A percentile compares a stretch with the other conserved stretches of the same genome.
Conservation (phyloP, 768 basidiomycete genomes). For the Lentinula raphanica region DNA sequence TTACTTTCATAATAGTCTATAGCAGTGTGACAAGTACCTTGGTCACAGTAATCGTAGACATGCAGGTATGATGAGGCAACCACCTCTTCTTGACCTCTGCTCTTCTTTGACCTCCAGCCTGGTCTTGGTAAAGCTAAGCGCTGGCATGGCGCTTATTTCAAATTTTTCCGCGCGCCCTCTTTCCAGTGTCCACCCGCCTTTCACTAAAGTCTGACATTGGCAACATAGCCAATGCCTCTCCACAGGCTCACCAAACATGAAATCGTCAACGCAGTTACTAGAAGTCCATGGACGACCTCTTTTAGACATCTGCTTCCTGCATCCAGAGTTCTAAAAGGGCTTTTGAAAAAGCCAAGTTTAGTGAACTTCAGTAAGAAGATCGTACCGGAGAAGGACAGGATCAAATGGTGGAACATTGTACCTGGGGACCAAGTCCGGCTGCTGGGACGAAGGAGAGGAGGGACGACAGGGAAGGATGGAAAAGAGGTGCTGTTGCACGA, state of each 20-base stretch:
- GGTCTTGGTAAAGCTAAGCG: too few relatives aligned
- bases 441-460: conserved; percentile 31
- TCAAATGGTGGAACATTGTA: conserved; percentile 84
- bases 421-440: conserved; percentile 78
- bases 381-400: conserved; percentile 59
- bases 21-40: too few relatives aligned
- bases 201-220: too few relatives aligned
- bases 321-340: conserved; percentile 37
- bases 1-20: too few relatives aligned
- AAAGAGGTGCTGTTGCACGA: conserved; percentile 51
- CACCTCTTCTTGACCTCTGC: too few relatives aligned
- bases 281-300: conserved; percentile 53
- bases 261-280: conserved; percentile 44
- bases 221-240: conserved; percentile 20
- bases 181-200: too few relatives aligned
- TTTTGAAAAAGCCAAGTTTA: conserved; percentile 37
- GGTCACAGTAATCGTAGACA: too few relatives aligned
- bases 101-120: too few relatives aligned
- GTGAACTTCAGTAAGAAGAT: conserved; percentile 45
- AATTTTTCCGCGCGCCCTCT: too few relatives aligned
- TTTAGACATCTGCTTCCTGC: conserved; percentile 62
- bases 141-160: too few relatives aligned
- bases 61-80: too few relatives aligned
- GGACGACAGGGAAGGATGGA: conserved; percentile 29
- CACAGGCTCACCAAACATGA: conserved; percentile 29